These are phyloP conservation scores for Saccharomyces hybrid DNA, from an alignment of 1,139 yeast species.

Conservation along the genomic window DNA sequence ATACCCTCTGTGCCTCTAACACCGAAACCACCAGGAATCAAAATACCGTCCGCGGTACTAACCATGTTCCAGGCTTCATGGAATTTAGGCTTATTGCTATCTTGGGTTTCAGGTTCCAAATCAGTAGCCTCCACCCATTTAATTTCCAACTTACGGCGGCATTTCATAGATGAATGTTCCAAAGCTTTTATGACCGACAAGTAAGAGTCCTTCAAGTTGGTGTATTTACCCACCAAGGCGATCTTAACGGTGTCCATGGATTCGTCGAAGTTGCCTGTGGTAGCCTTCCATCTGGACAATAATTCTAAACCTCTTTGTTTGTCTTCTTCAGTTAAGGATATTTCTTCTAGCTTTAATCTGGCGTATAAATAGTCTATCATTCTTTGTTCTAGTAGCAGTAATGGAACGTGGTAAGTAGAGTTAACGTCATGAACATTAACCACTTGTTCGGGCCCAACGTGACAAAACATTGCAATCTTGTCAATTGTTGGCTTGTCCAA, in stretches of 20 bases:
- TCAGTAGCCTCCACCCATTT: constrained; percentile 95
- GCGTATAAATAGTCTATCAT: constrained; percentile 66
- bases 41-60: constrained; percentile 92
- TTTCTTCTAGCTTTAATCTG: constrained; percentile 56
- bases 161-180: constrained; percentile 91
- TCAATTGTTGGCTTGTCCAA: constrained; percentile 79
- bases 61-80: constrained; percentile 95
- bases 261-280: constrained; percentile 72
- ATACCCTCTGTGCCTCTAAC: constrained; percentile 96
- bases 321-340: constrained; percentile 48
- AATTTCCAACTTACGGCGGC: constrained; percentile 75
- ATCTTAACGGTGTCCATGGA: constrained; percentile 83
- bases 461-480: constrained; percentile 98
- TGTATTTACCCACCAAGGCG: constrained; percentile 96
- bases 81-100: constrained; percentile 61
- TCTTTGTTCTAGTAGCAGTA: constrained; percentile 79
- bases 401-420: constrained; percentile 95
- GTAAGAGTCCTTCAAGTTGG: constrained; percentile 90
- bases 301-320: constrained; percentile 57
- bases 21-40: constrained; percentile 99
- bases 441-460: constrained; percentile 95
- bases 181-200: constrained; percentile 90
- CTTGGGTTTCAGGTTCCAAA: constrained; percentile 67
- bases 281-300: constrained; percentile 69
- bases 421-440: constrained; percentile 95